Conservation (phyloP, 805 yeast genomes). For the Kluyveromyces aestuarii region DNA sequence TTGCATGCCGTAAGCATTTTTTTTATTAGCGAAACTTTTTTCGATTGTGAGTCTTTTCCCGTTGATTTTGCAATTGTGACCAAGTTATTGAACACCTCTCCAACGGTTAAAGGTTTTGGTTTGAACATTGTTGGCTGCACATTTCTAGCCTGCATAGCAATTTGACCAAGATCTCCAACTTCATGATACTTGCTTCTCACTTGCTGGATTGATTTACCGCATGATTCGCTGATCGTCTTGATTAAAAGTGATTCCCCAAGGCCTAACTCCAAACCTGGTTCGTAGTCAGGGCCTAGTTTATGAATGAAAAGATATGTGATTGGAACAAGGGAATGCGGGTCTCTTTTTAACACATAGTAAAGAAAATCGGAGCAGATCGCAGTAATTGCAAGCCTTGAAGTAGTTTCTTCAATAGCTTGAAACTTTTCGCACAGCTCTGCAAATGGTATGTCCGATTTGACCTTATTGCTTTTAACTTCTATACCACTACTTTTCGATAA, state of each 20-base stretch:
- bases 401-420: constrained; percentile 66
- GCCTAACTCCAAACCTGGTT: constrained; percentile 79
- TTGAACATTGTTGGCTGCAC: constrained; percentile 91
- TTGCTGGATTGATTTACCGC: constrained; percentile 68
- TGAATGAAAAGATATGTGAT: constrained; percentile 82
- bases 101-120: constrained; percentile 70
- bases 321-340: constrained; percentile 48
- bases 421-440: constrained; percentile 49
- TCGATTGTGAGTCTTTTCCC: constrained; percentile 75
- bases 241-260: constrained; percentile 83
- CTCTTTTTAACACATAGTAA: constrained; percentile 46
- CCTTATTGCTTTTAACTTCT: neutral
- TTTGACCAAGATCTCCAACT: constrained; percentile 83
- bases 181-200: constrained; percentile 68
- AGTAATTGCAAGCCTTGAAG: constrained; percentile 77
- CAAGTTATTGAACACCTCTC: constrained; percentile 63
- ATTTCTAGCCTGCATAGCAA: constrained; percentile 75
- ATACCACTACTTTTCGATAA: neutral
- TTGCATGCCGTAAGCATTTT: constrained; percentile 78
- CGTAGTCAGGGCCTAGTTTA: constrained; percentile 90
- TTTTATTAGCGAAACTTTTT: constrained; percentile 71
- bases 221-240: constrained; percentile 83
- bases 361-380: constrained; percentile 69
- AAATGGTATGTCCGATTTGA: constrained; percentile 24
- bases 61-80: constrained; percentile 67